Percentiles rank a stretch among this genome's conserved stretches.
phyloP scores from a whole-genome alignment of 163 green algal species.

The Prototheca stagnorum region DNA sequence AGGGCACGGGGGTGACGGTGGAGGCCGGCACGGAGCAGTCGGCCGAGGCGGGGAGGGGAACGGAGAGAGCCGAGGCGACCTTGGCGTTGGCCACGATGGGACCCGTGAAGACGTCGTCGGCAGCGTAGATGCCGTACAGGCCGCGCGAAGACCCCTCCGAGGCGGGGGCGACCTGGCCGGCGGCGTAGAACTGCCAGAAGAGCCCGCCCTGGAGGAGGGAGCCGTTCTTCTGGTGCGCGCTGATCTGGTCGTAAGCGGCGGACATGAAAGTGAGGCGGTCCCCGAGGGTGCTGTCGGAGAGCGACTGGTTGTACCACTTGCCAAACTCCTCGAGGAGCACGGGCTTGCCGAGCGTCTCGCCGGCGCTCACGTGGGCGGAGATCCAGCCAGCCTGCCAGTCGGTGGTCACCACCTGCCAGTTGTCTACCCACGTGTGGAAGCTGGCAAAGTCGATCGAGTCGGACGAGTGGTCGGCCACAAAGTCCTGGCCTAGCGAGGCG shows the following conservation, averaged over 20 bases:
- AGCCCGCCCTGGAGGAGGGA: conserved; percentile 15
- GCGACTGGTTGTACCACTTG: conserved; percentile 2
- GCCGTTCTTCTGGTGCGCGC: conserved; percentile 3
- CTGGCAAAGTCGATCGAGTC: conserved; percentile 22
- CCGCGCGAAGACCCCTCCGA: conserved; percentile 18
- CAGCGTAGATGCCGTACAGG: conserved; percentile 20
- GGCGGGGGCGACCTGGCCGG: conserved; percentile 9
- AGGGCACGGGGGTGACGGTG: neutral
- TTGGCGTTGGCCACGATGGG: conserved; percentile 7
- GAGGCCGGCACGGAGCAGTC: neutral
- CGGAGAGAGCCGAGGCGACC: conserved; percentile 6
- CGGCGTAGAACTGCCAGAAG: conserved; percentile 25
- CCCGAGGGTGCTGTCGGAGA: conserved; percentile 4
- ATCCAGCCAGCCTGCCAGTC: conserved; percentile 16
- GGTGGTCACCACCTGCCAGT: conserved; percentile 19
- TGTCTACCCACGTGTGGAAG: conserved; percentile 25
- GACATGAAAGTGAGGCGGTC: conserved; percentile 16
- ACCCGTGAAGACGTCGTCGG: conserved; percentile 14
- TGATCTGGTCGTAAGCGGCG: conserved; percentile 8
- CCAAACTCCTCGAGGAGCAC: conserved; percentile 24
- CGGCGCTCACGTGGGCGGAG: conserved; percentile 1
- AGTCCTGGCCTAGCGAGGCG: conserved; percentile 19
- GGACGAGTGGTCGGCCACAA: conserved; percentile 18
- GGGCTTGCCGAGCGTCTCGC: conserved; percentile 12
- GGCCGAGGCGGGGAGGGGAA: conserved; percentile 3